Conservation (phyloP, 129 eudicot species). For the Helichrysum umbraculigerum region DNA sequence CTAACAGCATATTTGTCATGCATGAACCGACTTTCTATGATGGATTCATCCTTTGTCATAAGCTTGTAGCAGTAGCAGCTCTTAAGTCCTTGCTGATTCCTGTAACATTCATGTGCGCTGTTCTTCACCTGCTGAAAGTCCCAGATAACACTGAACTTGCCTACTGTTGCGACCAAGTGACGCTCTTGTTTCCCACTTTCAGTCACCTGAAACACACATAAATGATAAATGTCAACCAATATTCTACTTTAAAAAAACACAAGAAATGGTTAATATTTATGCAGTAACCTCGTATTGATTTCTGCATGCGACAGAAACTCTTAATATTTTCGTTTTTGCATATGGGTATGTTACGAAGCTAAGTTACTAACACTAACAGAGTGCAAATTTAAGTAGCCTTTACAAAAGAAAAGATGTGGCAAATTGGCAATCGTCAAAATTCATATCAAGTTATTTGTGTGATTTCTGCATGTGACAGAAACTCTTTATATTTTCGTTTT, state of each 20-base stretch:
- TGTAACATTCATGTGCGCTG: slow-evolving; percentile 85
- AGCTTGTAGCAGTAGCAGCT: slow-evolving; percentile 95
- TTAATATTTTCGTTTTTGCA: not conserved
- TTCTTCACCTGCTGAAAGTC: slow-evolving; percentile 93
- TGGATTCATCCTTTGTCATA: slow-evolving; percentile 83
- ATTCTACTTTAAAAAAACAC: not conserved
- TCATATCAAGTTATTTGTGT: not conserved
- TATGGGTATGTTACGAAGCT: not conserved
- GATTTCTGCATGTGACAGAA: too few species aligned
- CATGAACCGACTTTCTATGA: slow-evolving; percentile 90
- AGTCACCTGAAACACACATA: slow-evolving; percentile 61
- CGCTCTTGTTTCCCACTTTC: slow-evolving; percentile 94
- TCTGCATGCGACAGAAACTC: not conserved
- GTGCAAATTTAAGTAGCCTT: not conserved
- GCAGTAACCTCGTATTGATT: not conserved
- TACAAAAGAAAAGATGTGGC: not conserved
- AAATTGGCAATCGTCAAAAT: not conserved
- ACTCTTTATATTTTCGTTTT: too few species aligned
- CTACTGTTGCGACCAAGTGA: slow-evolving; percentile 82
- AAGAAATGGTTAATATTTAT: not conserved
- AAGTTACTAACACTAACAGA: too few species aligned
- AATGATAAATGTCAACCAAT: not conserved
- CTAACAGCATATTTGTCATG: slow-evolving; percentile 70
- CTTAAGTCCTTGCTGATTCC: slow-evolving; percentile 89
- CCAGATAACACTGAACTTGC: slow-evolving; percentile 95